Evolutionary conservation across 345 rosid genomes (phyloP).

Genomic region (Lepidium sativum): DNA sequence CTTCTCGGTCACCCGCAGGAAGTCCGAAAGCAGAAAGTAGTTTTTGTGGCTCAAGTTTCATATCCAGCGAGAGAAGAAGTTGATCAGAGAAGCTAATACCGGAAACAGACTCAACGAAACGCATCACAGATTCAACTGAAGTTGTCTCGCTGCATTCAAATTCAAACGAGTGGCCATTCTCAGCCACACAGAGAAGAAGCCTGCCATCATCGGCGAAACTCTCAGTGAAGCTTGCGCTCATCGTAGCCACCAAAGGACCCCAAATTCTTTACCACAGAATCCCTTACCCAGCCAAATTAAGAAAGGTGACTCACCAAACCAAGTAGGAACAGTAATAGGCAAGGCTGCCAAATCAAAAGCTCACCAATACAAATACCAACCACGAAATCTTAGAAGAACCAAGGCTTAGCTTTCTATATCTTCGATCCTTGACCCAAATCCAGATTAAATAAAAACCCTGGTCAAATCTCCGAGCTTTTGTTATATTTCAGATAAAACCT

Average conservation of each 20-base stretch:
- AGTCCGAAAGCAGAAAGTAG: constrained; percentile 69
- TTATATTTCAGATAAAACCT: not conserved
- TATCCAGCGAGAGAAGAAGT: constrained; percentile 71
- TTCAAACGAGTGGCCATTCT: constrained; percentile 74
- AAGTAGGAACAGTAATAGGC: too few species aligned
- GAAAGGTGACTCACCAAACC: constrained; percentile 5
- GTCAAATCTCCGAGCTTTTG: not conserved
- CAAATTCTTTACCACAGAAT: constrained; percentile 27
- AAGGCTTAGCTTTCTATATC: constrained; percentile 6
- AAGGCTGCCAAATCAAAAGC: too few species aligned
- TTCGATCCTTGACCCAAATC: constrained; percentile 20
- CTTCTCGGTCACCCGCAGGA: constrained; percentile 58
- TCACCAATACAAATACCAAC: too few species aligned
- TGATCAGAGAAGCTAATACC: constrained; percentile 64
- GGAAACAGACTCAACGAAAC: constrained; percentile 42
- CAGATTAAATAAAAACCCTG: constrained; percentile 17
- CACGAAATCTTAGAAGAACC: not conserved
- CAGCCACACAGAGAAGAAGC: constrained; percentile 80
- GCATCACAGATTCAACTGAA: constrained; percentile 73
- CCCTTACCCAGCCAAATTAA: constrained; percentile 3
- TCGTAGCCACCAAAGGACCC: constrained; percentile 29
- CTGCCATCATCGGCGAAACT: constrained; percentile 47
- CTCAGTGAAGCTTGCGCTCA: constrained; percentile 63
- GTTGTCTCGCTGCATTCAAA: constrained; percentile 59
- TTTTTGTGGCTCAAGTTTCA: constrained; percentile 78